Percentiles rank a stretch among this genome's conserved stretches.
These are phyloP conservation scores for Zygosaccharomyces sapae DNA, from an alignment of 1,139 yeast species.

Conservation along the genomic window DNA sequence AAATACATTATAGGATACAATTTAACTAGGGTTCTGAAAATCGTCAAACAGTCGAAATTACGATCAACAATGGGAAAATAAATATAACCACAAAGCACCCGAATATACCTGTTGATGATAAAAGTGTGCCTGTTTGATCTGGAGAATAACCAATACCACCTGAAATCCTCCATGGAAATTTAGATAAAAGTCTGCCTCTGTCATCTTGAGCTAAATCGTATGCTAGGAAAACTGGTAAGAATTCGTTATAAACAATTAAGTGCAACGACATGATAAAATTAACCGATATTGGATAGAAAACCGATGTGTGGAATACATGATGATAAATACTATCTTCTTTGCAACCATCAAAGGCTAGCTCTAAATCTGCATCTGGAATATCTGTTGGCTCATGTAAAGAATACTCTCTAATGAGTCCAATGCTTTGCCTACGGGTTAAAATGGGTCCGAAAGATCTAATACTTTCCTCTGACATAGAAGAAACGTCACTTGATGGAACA, in stretches of 20 bases:
- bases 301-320: slow-evolving; percentile 39
- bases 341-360: slow-evolving; percentile 17
- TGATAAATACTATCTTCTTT: slow-evolving; percentile 21
- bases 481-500: slow-evolving; percentile 1
- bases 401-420: slow-evolving; percentile 43
- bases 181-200: slow-evolving; percentile 27
- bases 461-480: slow-evolving; percentile 18
- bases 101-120: slow-evolving; percentile 53
- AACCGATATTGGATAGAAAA: slow-evolving; percentile 42
- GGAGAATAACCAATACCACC: slow-evolving; percentile 51
- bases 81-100: slow-evolving; percentile 52
- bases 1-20: slow-evolving; percentile 49
- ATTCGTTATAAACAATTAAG: slow-evolving; percentile 52
- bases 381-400: slow-evolving; percentile 36
- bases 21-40: slow-evolving; percentile 42
- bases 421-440: slow-evolving; percentile 41
- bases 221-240: slow-evolving; percentile 57
- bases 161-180: slow-evolving; percentile 46
- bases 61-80: slow-evolving; percentile 56
- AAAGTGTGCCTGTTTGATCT: slow-evolving; percentile 50
- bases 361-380: slow-evolving; percentile 11
- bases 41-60: slow-evolving; percentile 44
- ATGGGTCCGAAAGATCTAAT: slow-evolving; percentile 33
- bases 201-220: slow-evolving; percentile 39
- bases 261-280: slow-evolving; percentile 48